Evolutionary conservation across 306 rosid species (phyloP), one percentile per base, ranked within the genome.

Genomic region (Inga oerstediana): DNA sequence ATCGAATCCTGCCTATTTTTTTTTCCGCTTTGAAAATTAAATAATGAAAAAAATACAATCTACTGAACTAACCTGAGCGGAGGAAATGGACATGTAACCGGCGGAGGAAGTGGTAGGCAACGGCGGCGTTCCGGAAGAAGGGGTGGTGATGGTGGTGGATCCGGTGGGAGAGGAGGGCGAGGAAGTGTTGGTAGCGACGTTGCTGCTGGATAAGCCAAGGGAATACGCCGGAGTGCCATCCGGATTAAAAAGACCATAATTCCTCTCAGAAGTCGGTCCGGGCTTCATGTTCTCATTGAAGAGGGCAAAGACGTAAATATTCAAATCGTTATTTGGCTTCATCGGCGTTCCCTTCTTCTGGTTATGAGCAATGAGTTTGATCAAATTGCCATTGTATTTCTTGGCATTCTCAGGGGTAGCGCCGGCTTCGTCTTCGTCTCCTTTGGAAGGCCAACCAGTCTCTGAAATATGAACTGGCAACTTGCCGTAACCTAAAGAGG

Each of bases 251-350:
- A 97, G 85, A 2, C 99, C 99, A 81, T 94, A 97, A 49, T 97
- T 97, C 19, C 99, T 83, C 84, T 97, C 99, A 1, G 99, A 97
- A 62, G 95, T 83, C 8, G 98, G 98, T 6, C 99, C 99, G 1
- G 98, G 99, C 75, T 97, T 97, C 98, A 92, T 86, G 75, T 97
- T 97, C 92, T 97, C 99, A 37, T 97, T 97, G 54, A 97, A 97
- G 15, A 97, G 52, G 49, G 99, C 98, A 49, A 97, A 97, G 12
- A 97, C 97, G 48, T 97, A 97, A 45, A 97, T 94, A 65, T 97
- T 97, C 72, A 97, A 89, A 37, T 94, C 97, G 6, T 89, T 80
- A 48, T 72, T 88, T 14, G 98, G 97, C 80, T 81, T 89, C 90
- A 91, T 72, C 0, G 99, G 99, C 9, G 99, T 97, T 0, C 99